Evolutionary conservation across 129 eudicot genomes (phyloP).

Genomic region (Flaveria bidentis): DNA sequence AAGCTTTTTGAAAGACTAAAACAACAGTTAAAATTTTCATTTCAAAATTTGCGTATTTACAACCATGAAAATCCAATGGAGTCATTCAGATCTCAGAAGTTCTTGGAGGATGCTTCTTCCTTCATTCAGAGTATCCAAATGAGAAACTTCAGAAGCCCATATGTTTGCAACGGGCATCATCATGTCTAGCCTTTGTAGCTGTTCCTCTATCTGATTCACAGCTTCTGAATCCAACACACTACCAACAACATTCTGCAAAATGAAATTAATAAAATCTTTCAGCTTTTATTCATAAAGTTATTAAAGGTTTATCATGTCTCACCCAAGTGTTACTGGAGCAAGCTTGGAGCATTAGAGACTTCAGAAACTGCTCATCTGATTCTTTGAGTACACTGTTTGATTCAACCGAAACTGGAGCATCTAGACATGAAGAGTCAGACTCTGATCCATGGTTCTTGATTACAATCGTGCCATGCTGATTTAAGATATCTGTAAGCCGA

Average conservation of each 20-base stretch:
- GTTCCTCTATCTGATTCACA: conserved; percentile 39
- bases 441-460: conserved; percentile 67
- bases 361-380: conserved; percentile 63
- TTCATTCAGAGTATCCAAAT: conserved; percentile 47
- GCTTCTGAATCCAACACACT: conserved; percentile 47
- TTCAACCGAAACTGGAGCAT: conserved; percentile 42
- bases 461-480: conserved; percentile 47
- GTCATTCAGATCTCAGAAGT: conserved; percentile 25
- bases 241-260: conserved; percentile 57
- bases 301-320: conserved; percentile 19
- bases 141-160: conserved; percentile 67
- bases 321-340: conserved; percentile 61
- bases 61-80: not conserved
- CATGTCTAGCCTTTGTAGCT: conserved; percentile 47
- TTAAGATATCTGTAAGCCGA: conserved; percentile 46
- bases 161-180: conserved; percentile 47
- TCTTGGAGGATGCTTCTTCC: conserved; percentile 59
- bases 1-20: too few species aligned
- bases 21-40: too few species aligned
- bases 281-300: not conserved
- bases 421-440: conserved; percentile 53
- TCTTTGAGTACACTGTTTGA: conserved; percentile 40
- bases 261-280: not conserved
- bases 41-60: not conserved
- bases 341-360: conserved; percentile 49